Base-by-base conservation (phyloP, 805 yeast genomes). In the Spathaspora passalidarum region DNA sequence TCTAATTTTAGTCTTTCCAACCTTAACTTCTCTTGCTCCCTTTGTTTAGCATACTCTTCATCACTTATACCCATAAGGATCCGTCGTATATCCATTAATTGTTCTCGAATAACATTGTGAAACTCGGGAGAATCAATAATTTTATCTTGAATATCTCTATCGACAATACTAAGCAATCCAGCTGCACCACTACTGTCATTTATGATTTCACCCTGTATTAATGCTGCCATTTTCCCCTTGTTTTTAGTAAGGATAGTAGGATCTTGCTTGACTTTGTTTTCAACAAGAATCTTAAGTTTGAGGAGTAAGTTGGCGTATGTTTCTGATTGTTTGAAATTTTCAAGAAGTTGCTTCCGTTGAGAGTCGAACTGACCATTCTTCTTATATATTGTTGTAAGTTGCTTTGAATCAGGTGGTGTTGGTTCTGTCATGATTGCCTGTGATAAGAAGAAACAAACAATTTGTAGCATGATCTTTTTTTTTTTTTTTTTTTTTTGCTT, bases 171-270 rank as follows among this genome's bases (percentile, higher is more conserved):
- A 21, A 72, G 52, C 16, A 72, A 52, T 32, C 23, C 10, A 16
- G 23, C 13, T 4, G 32, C 7, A 16, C 5, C 4, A 4, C 19
- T 13, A 3, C 50, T 48, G 35, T 49, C 52, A 41, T 59, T 62
- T 41, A 76, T 66, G 39, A 78, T 68, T 29, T 73, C 76, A 1
- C 82, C 79, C 51, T 78, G 82, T 2, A 79, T 72, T 47, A 78
- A 56, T 0, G 82, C 82, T 0, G 74, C 75, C 56, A 75, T 64
- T 40, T 71, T 75, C 2, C 81, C 82, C 44, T 68, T 73, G 57
- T 78, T 79, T 53, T 76, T 68, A 50, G 67, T 57, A 17, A 79
- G 56, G 14, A 79, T 67, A 16, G 68, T 58, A 1, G 82, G 82
- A 50, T 79, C 80, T 29, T 69, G 62, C 39, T 68, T 63, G 19